Evolutionary conservation across 441 rosid genomes (phyloP), one percentile per base, ranked within the genome.

Genomic region (Viola pubescens): DNA sequence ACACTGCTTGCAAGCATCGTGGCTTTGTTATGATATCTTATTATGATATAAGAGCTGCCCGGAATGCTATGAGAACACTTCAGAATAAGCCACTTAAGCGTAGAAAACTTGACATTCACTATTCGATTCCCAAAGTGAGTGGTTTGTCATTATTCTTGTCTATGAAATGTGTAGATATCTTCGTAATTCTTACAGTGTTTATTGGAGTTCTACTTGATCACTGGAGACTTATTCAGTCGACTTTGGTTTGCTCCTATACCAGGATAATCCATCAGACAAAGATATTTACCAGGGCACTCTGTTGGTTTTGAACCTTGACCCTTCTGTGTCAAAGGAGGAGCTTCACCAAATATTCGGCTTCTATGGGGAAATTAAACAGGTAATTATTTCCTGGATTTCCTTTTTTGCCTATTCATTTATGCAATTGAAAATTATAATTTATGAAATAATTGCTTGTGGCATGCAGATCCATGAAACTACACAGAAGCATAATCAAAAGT

Each of bases 341-440:
- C 82, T 84, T 65, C 78, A 37, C 61, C 81, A 68, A 52, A 82
- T 81, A 51, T 84, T 84, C 66, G 80, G 82, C 66, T 75, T 57
- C 60, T 80, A 78, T 53, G 89, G 89, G 63, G 83, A 84, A 67
- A 78, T 84, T 63, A 79, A 79, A 67, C 82, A 80, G 70, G 87
- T 82, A 62, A 59, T 52, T 64, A 47, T 54, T 56, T 54, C 62
- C 13, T 54, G 16, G 47, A 52, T 16, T 50, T 54, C 38, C 43
- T 67, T 56, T 70, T 52, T 66, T 4, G 7, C 41, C 45, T 55
- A 70, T 42, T 19, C 19, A 43, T 56, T 51, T 51, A 37, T 50
- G 50, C 46, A 45, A 47, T 3, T 8, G 50, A 45, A 52, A 34
- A 52, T 13, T 50, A 40, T 9, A 48, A 50, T 7, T 13, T 42